Base-by-base conservation (phyloP, 2,329 filamentous ascomycete species). In the Zymoseptoria pseudotritici region DNA sequence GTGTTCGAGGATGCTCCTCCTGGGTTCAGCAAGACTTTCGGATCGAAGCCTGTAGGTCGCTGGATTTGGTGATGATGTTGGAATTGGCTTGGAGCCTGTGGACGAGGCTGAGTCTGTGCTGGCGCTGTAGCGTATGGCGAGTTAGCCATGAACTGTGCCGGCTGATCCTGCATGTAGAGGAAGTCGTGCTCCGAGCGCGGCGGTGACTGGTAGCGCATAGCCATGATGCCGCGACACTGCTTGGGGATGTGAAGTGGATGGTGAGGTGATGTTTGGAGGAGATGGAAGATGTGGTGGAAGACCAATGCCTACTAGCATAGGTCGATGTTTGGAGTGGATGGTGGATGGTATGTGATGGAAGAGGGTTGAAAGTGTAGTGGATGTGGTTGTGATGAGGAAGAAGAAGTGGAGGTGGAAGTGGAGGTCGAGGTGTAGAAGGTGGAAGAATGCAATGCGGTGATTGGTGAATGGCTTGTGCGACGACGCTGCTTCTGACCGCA, bases 401-500 rank as follows among this genome's bases (percentile, higher is more conserved):
- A 29, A 29, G 26, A 29, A 29, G 26, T 29, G 26, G 26, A 29
- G 26, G 26, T 29, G 7, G 8, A 29, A 9, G 26, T 29, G 26
- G 26, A 29, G 26, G 26, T 9, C 7, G 26, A 29, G 26, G 26
- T 29, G 26, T 9, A 29, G 26, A 31, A 59, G 46, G 61, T 57
- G 21, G 53, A 50, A 53, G 57, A 51, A 26, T 58, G 50, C 42
- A 42, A 19, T 24, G 49, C 46, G 53, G n/a, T 5, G 17, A 36
- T 36, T n/a, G 53, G 20, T 53, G 19, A 51, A 22, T 55, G 36
- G 36, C 36, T 46, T 50, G 29, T 31, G 56, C 49, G 53, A 46
- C 24, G 36, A 19, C 10, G 6, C 11, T 51, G 50, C 55, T 50
- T 52, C 46, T 55, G 56, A 56, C n/a, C 7, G 58, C 58, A 60